Evolutionary conservation across 176 grass and related monocot species (phyloP).

Genomic region (Zoysia pacifica): DNA sequence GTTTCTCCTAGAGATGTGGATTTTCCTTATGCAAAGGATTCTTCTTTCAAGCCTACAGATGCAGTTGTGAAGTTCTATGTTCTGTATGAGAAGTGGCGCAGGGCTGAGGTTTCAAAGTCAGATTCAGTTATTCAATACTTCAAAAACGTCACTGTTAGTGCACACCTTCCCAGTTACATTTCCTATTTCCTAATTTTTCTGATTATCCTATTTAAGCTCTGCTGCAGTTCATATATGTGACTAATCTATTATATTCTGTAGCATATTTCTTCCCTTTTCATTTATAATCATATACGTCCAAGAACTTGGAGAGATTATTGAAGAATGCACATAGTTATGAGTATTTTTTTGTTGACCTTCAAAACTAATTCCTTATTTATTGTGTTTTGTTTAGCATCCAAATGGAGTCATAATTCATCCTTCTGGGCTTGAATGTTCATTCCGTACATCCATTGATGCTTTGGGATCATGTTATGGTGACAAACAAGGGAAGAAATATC

Average conservation of each 20-base stretch:
- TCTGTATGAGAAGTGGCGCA: slow-evolving; percentile 75
- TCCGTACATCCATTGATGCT: slow-evolving; percentile 58
- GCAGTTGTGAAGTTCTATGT: slow-evolving; percentile 69
- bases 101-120: slow-evolving; percentile 65
- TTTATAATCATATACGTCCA: neutral
- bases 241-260: slow-evolving; percentile 13
- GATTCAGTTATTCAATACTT: slow-evolving; percentile 52
- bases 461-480: slow-evolving; percentile 63
- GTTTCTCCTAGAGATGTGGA: slow-evolving; percentile 71
- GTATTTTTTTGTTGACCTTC: neutral
- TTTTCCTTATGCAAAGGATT: slow-evolving; percentile 53
- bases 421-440: slow-evolving; percentile 55
- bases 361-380: slow-evolving; percentile 26
- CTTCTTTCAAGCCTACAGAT: slow-evolving; percentile 48
- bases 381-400: slow-evolving; percentile 47
- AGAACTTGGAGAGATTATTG: neutral
- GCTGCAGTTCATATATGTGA: neutral
- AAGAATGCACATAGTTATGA: neutral
- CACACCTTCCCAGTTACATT: slow-evolving; percentile 19
- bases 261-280: neutral
- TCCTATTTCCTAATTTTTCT: slow-evolving; percentile 20
- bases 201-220: neutral
- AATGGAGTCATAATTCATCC: slow-evolving; percentile 72
- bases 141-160: slow-evolving; percentile 66
- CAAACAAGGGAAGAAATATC: slow-evolving; percentile 67